Percentiles rank a stretch among this genome's conserved stretches.
These are phyloP conservation scores for Phytopythium oedochilum DNA, from an alignment of 352 stramenopile genomes.

Conservation along the genomic window DNA sequence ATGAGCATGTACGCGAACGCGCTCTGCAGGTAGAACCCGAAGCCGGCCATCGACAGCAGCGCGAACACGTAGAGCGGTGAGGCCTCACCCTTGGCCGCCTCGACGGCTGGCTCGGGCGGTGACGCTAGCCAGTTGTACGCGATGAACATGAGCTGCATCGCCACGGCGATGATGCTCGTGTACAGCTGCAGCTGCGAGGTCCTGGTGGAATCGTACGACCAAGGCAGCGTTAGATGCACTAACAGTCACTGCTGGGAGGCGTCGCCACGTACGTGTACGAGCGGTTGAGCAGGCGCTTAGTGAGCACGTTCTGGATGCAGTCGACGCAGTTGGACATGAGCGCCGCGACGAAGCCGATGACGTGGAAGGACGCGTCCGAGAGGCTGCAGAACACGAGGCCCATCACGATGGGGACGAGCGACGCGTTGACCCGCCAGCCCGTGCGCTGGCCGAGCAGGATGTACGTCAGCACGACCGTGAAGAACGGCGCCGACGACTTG, in stretches of 20 bases:
- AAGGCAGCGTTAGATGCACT: conserved; percentile 2
- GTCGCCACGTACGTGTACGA: conserved; percentile 77
- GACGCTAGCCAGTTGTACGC: conserved; percentile 55
- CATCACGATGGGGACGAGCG: conserved; percentile 83
- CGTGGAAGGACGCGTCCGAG: conserved; percentile 83
- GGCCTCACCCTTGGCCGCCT: conserved; percentile 18
- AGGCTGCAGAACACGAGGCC: conserved; percentile 86
- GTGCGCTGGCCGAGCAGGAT: conserved; percentile 83
- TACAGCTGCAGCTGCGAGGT: conserved; percentile 88
- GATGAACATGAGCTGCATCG: conserved; percentile 83
- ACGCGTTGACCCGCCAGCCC: conserved; percentile 75
- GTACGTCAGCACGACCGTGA: conserved; percentile 87
- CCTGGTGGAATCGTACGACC: conserved; percentile 17
- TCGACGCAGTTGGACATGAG: conserved; percentile 90
- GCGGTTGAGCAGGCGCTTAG: conserved; percentile 81
- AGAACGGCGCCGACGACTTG: conserved; percentile 90
- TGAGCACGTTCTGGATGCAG: conserved; percentile 91
- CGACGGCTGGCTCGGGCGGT: conserved; percentile 17
- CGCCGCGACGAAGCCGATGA: conserved; percentile 85
- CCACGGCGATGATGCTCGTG: conserved; percentile 80
- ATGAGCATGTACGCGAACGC: conserved; percentile 90
- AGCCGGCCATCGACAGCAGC: conserved; percentile 58
- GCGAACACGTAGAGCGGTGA: conserved; percentile 44
- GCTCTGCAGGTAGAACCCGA: conserved; percentile 90
- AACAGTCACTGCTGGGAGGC: too few relatives aligned